Base-by-base conservation (phyloP, 805 yeast species). In the Kazachstania psychrophila region DNA sequence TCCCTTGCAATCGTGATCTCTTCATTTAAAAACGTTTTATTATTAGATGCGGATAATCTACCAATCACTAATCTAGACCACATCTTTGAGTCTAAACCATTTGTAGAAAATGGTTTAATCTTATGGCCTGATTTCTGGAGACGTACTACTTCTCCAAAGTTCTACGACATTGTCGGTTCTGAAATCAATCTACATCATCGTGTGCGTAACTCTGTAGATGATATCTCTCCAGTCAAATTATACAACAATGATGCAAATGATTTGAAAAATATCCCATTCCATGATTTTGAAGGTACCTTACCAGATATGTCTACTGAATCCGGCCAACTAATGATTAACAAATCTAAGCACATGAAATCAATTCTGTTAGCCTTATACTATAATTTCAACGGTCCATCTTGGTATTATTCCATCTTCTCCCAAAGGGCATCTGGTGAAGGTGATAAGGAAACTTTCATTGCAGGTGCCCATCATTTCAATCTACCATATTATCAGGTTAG, bases 121-220 rank as follows among this genome's bases (percentile, higher is more conserved):
- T 56, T 76, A 18, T 85, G 94, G 89, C 94, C 94, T 2, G 95
- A 85, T 58, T 85, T 77, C 56, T 85, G 95, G 95, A 73, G 79
- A 56, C 69, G 95, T 45, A 76, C 88, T 6, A 82, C 88, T 1
- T 73, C 83, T 1, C 94, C 95, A 5, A 61, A 62, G 26, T 79
- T 71, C 49, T 85, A 80, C 57, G 71, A 73, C 22, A 75, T 85
- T 45, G 84, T 84, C 0, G 82, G 75, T 2, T 62, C 75, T 11
- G 46, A 61, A 34, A 62, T 75, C 1, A 68, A 72, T 20, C 48
- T 52, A 31, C 62, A 44, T 39, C 62, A 46, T 36, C 63, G 58
- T 16, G 62, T 62, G 40, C 42, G 73, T 57, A 47, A 52, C 34
- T 45, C 50, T 15, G 45, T 56, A 45, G 69, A 47, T 55, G 52